Evolutionary conservation across 2,329 filamentous ascomycete genomes (phyloP).

Genomic region (Penicillium palitans): DNA sequence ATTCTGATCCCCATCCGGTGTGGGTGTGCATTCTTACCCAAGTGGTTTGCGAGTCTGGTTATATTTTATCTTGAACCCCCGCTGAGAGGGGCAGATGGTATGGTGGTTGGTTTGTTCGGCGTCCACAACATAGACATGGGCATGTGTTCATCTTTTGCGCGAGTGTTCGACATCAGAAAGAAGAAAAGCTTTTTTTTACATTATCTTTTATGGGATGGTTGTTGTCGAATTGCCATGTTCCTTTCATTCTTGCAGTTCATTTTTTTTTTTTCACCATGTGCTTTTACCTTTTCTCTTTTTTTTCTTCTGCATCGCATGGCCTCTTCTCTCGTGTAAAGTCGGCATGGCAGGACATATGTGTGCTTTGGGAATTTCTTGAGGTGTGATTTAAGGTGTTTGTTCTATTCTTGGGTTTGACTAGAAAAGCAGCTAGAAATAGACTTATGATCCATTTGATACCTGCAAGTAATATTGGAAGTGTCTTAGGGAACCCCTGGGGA

Average conservation of each 20-base stretch:
- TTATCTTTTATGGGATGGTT: constrained; percentile 12
- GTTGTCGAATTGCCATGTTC: constrained; percentile 15
- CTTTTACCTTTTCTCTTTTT: constrained; percentile 2
- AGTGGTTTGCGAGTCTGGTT: constrained; percentile 33
- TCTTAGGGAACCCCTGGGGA: background rate
- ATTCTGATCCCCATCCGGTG: constrained; percentile 26
- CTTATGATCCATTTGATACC: constrained; percentile 1
- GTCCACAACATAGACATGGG: constrained; percentile 46
- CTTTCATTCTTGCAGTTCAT: constrained; percentile 12
- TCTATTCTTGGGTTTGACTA: constrained; percentile 15
- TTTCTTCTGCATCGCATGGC: constrained; percentile 25
- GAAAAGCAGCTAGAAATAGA: constrained; percentile 33
- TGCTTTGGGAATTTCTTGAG: constrained; percentile 22
- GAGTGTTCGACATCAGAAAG: constrained; percentile 27
- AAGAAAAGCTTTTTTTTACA: constrained; percentile 28
- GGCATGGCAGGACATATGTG: constrained; percentile 27
- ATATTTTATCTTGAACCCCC: constrained; percentile 30
- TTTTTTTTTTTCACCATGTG: constrained; percentile 5
- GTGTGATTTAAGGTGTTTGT: constrained; percentile 28
- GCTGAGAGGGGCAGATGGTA: constrained; percentile 37
- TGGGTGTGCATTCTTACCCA: constrained; percentile 27
- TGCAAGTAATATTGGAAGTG: background rate
- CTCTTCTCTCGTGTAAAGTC: constrained; percentile 25
- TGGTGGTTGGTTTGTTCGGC: constrained; percentile 42
- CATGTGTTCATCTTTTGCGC: constrained; percentile 34